Conservation (phyloP, 495 filamentous ascomycete species). For the Sabuloglossum arenarium region DNA sequence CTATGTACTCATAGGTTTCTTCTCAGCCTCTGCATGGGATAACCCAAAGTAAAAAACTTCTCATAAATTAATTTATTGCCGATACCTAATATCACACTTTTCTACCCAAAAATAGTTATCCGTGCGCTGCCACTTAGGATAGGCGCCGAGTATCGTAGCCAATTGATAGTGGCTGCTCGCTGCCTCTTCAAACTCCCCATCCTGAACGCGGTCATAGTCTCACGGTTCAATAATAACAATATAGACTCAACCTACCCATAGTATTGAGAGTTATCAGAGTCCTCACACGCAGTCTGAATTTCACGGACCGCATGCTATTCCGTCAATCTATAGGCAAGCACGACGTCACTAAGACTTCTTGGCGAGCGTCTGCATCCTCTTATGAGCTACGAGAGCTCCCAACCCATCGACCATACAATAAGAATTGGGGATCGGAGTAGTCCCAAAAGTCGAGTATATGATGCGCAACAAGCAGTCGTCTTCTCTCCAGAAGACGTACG, state of each 20-base stretch:
- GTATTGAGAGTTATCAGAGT: not conserved
- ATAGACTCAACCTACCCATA: not conserved
- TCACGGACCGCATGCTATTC: not conserved
- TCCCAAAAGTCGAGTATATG: not conserved
- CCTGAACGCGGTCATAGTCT: not conserved
- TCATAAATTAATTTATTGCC: not conserved
- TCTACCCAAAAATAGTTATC: not conserved
- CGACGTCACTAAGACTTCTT: not conserved
- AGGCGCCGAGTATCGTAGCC: not conserved
- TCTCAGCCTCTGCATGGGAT: not conserved
- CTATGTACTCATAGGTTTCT: conserved; percentile 1
- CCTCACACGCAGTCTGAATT: not conserved
- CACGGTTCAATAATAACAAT: not conserved
- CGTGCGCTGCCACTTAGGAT: not conserved
- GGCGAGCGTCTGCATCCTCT: not conserved
- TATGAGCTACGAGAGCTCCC: not conserved
- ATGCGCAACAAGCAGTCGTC: conserved; percentile 63
- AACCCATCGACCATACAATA: not conserved
- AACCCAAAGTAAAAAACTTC: not conserved
- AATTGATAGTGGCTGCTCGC: not conserved
- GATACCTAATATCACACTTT: not conserved
- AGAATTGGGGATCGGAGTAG: not conserved
- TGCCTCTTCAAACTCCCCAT: not conserved
- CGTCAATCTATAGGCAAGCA: not conserved
- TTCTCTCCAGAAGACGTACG: conserved; percentile 89